Evolutionary conservation across 2,329 filamentous ascomycete genomes (phyloP), one percentile per base, ranked within the genome.

Genomic region (Cladosporium halotolerans): DNA sequence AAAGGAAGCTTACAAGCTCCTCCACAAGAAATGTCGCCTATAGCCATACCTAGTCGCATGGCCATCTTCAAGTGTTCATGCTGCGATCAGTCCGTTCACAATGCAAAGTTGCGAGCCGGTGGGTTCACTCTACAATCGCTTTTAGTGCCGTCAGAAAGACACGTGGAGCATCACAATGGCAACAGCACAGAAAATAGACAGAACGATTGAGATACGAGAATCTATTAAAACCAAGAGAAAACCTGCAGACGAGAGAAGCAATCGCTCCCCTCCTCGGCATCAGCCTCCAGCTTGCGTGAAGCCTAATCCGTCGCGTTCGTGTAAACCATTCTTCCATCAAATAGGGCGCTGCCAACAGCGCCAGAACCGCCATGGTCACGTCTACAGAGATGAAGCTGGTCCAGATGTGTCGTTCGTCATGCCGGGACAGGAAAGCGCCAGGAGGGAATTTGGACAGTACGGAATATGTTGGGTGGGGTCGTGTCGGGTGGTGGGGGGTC

Each of bases 391-490:
- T 19, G 13, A 44, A 44, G 23, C 42, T 32, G 23, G 23, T 28
- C 23, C 23, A 28, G 23, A 7, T 10, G 19, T 13, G 23, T 31
- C 13, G 23, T 44, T 44, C 48, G 40, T 44, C 16, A 44, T 51
- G 48, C 48, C 40, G 19, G 40, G 38, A 41, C 9, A 32, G 46
- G 28, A 19, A 39, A 33, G 38, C 44, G 31, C 34, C 40, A 44
- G 28, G 48, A 43, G 48, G 48, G 32, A 36, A 51, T 38, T 16
- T 18, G 13, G 36, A 39, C n/a, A 39, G 36, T 51, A 51, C 48
- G 48, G 39, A 43, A 51, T 51, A 44, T 51, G 48, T 44, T 51
- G 40, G 42, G 31, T 36, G 33, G 48, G 36, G 36, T 9, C 16
- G 48, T 38, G 48, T 51, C 48, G 48, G 43, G 31, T 38, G n/a